Percentiles rank a stretch among this genome's conserved stretches.
phyloP scores from a whole-genome alignment of 2,329 filamentous ascomycete genomes.

The Byssochlamys sp. region DNA sequence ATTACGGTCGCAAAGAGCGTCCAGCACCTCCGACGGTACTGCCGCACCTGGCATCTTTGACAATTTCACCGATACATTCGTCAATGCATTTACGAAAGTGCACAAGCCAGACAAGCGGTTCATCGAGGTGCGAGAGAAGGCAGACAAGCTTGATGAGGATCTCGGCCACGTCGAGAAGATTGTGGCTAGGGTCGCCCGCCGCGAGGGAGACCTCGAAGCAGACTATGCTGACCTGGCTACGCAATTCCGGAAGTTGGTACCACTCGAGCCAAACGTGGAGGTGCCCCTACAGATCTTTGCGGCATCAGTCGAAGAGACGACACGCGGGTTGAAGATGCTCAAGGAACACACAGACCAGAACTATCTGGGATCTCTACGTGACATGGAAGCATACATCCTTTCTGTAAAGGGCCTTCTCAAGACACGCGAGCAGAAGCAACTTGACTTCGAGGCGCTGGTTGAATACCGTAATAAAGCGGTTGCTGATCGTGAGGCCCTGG shows the following conservation, averaged over 20 bases:
- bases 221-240: slow-evolving; percentile 84
- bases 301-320: slow-evolving; percentile 72
- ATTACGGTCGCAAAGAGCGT: slow-evolving; percentile 58
- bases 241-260: slow-evolving; percentile 88
- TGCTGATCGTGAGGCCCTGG: slow-evolving; percentile 70
- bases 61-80: slow-evolving; percentile 87
- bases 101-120: slow-evolving; percentile 93
- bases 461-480: slow-evolving; percentile 92
- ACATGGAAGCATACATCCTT: slow-evolving; percentile 91
- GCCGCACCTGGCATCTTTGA: slow-evolving; percentile 67
- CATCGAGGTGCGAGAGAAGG: slow-evolving; percentile 82
- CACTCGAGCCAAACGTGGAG: slow-evolving; percentile 79
- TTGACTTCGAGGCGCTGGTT: slow-evolving; percentile 90
- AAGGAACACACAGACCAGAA: slow-evolving; percentile 91
- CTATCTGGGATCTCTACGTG: slow-evolving; percentile 81
- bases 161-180: slow-evolving; percentile 89
- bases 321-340: slow-evolving; percentile 65
- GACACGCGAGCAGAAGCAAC: slow-evolving; percentile 90
- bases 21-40: slow-evolving; percentile 37
- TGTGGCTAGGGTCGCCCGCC: slow-evolving; percentile 77
- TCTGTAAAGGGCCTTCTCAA: slow-evolving; percentile 81
- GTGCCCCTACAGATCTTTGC: slow-evolving; percentile 75
- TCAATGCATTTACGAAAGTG: slow-evolving; percentile 94
- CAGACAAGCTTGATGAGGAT: slow-evolving; percentile 89
- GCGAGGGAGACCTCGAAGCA: slow-evolving; percentile 75